Evolutionary conservation across 2,329 filamentous ascomycete genomes (phyloP), one percentile per base, ranked within the genome.

Genomic region (Colletotrichum siamense): DNA sequence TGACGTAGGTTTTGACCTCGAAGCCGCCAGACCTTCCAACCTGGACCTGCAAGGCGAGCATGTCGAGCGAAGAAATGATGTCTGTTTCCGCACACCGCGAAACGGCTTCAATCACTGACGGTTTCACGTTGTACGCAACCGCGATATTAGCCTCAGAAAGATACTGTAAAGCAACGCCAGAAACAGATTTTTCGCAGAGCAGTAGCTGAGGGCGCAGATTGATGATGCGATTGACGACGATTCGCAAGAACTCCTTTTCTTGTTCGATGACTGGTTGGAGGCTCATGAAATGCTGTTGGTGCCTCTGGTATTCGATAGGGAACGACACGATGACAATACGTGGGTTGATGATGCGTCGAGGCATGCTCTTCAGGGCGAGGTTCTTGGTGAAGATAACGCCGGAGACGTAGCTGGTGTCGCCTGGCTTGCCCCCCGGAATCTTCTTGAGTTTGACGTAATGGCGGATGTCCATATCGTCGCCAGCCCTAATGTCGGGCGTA

Each of bases 331-430:
- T 95, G 65, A 98, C 90, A 77, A 99, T 97, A 36, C 95, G 93
- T 5, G 97, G 97, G 71, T 95, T 94, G 15, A 90, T 85, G 77
- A 99, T 97, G 78, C 92, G 95, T 73, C 97, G 92, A 22, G 95
- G 94, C 97, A 99, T 99, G 84, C 94, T 98, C 83, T 99, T 99
- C 69, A 99, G 87, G 0, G 98, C 97, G 67, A 99, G 88, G 78
- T 99, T 99, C 83, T 99, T 99, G 15, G 96, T 97, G 83, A 99
- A 99, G 2, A 99, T 96, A 10, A 99, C 94, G 1, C 97, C 98
- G 12, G 97, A 98, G 18, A 99, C 94, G 83, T 99, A 99, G n/a
- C 94, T 93, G 8, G 96, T 99, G 84, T 99, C 96, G 28, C 95
- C 93, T 22, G 96, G 96, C 78, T 91, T 94, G 18, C 96, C 96